Evolutionary conservation across 108 stramenopile genomes (phyloP), one percentile per base, ranked within the genome.

Genomic region (Craspedostauros australis): DNA sequence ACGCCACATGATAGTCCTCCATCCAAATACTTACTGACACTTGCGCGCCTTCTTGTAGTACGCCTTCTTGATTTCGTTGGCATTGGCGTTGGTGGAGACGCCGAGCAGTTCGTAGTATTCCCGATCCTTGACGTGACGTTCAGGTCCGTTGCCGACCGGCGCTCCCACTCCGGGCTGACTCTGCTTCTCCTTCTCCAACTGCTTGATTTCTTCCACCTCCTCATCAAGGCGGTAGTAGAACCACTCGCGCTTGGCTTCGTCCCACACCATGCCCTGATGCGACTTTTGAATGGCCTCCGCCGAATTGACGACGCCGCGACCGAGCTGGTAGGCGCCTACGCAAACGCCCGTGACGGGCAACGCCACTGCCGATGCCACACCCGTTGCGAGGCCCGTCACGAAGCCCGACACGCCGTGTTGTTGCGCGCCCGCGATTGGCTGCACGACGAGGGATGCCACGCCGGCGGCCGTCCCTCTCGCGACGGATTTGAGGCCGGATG

Each of bases 41-140:
- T 79, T 69, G 22, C 87, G 46, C 18, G 92, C 91, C 48, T 82
- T 76, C 36, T 86, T 84, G 62, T 88, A 93, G 49, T 96, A 96
- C 3, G 87, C 89, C 62, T 94, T 94, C 49, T 91, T 92, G 39
- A 96, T 90, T 60, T 92, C 84, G n/a, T 55, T 68, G 39, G 78
- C 56, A 2, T 76, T 62, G 15, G 95, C 93, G 55, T 81, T 80
- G 30, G 92, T 80, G 9, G 73, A 50, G 3, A 96, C 91, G 9
- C 82, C 76, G 27, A 96, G 55, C 37, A 96, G 47, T 54, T 91
- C 82, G 51, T 96, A 96, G 57, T 69, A 94, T 41, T 74, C 56
- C 11, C 78, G 72, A 62, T 91, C 88, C 53, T 88, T 86, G 22
- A 95, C 91, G 29, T 58, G 46, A 34, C 70, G 67, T 53, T 68